phyloP scores from a whole-genome alignment of 441 rosid species.

The Adansonia grandidieri region DNA sequence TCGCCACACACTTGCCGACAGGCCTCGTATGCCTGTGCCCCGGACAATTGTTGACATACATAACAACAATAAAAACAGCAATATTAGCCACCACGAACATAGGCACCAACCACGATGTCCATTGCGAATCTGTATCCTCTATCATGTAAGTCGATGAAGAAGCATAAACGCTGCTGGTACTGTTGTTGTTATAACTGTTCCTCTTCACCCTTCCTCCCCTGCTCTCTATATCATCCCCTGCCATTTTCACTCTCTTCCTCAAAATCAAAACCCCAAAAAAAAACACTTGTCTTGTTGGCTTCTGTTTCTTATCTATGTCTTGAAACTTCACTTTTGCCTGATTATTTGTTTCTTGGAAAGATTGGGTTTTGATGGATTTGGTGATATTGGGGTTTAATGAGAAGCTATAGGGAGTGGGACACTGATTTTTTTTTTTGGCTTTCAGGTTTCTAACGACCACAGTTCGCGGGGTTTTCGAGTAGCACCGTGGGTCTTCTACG shows the following conservation, averaged over 20 bases:
- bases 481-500: too few relatives aligned
- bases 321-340: neutral
- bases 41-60: neutral
- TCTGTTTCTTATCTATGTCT: neutral
- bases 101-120: neutral
- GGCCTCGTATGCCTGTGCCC: neutral
- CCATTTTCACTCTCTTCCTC: slow-evolving; percentile 31
- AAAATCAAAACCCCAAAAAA: neutral
- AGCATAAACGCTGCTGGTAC: too few relatives aligned
- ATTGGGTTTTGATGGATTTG: slow-evolving; percentile 12
- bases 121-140: neutral
- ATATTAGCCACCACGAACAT: neutral
- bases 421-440: neutral
- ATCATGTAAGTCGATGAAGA: neutral
- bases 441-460: neutral
- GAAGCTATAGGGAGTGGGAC: neutral
- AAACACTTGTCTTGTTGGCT: neutral
- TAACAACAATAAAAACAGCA: neutral
- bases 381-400: neutral
- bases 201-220: too few relatives aligned
- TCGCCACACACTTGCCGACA: neutral
- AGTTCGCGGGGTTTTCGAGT: neutral
- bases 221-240: slow-evolving; percentile 17
- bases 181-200: too few relatives aligned
- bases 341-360: neutral